A percentile compares a stretch with the other conserved stretches of the same genome.
phyloP scores from a whole-genome alignment of 805 yeast species.

The Monosporozyma unispora region DNA sequence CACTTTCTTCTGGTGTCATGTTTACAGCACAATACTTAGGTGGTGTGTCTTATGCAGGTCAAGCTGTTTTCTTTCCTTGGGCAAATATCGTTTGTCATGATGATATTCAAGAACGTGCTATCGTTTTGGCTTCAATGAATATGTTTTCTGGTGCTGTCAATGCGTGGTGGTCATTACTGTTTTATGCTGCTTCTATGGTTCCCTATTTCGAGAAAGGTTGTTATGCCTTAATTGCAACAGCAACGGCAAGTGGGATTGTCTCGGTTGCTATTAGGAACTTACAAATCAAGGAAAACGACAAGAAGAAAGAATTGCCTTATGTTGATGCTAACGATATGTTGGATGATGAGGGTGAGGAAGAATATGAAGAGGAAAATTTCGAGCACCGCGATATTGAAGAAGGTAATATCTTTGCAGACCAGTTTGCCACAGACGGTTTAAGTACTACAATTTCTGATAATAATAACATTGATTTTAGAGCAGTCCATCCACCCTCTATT shows the following conservation, averaged over 20 bases:
- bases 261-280: slow-evolving; percentile 36
- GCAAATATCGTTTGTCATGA: slow-evolving; percentile 49
- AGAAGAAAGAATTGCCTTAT: slow-evolving; percentile 18
- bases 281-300: slow-evolving; percentile 33
- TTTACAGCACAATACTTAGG: slow-evolving; percentile 49
- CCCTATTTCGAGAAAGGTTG: slow-evolving; percentile 46
- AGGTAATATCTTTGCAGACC: background rate
- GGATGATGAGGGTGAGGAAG: slow-evolving; percentile 14
- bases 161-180: slow-evolving; percentile 55
- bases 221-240: slow-evolving; percentile 49
- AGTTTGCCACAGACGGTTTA: background rate
- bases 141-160: slow-evolving; percentile 55
- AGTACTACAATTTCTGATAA: background rate
- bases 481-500: background rate
- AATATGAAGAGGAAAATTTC: slow-evolving; percentile 12
- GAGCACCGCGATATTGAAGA: slow-evolving; percentile 7
- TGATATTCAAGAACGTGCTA: slow-evolving; percentile 55
- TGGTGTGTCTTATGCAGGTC: slow-evolving; percentile 50
- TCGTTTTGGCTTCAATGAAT: slow-evolving; percentile 57
- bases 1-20: slow-evolving; percentile 32
- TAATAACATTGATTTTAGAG: background rate
- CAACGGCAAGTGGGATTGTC: slow-evolving; percentile 34
- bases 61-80: slow-evolving; percentile 55
- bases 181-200: slow-evolving; percentile 43
- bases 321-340: slow-evolving; percentile 23